Base-by-base conservation (phyloP, 805 yeast genomes). In the Zygosaccharomyces lentus region DNA sequence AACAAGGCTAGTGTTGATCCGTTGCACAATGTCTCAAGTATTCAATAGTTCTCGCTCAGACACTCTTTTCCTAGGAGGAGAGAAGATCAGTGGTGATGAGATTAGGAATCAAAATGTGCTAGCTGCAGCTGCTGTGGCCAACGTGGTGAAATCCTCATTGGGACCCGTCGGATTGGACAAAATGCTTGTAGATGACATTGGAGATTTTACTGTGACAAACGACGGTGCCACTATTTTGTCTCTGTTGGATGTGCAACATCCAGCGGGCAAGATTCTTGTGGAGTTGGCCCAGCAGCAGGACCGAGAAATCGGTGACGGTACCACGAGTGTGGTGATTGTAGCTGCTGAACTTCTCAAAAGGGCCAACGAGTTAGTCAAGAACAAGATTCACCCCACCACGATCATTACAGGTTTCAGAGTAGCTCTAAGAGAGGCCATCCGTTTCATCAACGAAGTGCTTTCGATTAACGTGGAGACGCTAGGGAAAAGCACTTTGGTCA, bases 131-230 rank as follows among this genome's bases (percentile, higher is more conserved):
- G 87, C 89, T 9, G 87, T 82, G 32, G 87, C 87, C 13, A 85
- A 82, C 59, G 74, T 82, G 44, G 87, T 83, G 37, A 90, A 90
- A 66, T 83, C 96, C 10, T 90, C 98, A 1, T 73, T 93, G 47
- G 99, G 99, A 4, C 99, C 99, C 7, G 98, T 93, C 29, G 99
- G 99, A 23, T 75, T 93, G 43, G 99, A 93, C 71, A 93, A 93
- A 72, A 93, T 93, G 96, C 76, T 93, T 39, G 99, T 93, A 32
- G 99, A 93, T 68, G 99, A 93, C 62, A 95, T 93, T 69, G 99
- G 99, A 53, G 99, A 95, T 69, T 97, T 93, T 37, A 90, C 96
- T 5, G 97, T 93, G 41, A 93, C 99, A 37, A 93, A 93, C 69
- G 99, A 93, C 68, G 99, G 99, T 55, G 99, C 99, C 49, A 93